Conservation (phyloP, 768 basidiomycete species). For the Paxillus rubicundulus region DNA sequence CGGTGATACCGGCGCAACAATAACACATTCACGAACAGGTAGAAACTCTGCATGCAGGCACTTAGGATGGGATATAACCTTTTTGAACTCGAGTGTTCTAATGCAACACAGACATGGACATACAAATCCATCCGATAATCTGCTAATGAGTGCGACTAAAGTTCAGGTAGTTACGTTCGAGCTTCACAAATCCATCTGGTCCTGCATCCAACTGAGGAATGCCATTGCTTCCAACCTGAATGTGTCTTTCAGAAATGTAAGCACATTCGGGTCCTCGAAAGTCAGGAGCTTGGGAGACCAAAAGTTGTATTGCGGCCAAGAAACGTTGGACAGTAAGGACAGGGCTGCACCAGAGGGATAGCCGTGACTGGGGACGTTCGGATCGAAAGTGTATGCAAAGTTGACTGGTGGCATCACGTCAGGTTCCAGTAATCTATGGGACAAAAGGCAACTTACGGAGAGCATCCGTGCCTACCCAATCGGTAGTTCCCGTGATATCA, state of each 20-base stretch:
- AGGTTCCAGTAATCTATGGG: background rate
- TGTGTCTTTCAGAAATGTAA: constrained; percentile 10
- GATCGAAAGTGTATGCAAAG: constrained; percentile 16
- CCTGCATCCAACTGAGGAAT: constrained; percentile 7
- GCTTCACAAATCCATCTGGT: constrained; percentile 9
- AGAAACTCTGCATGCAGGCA: too few relatives aligned
- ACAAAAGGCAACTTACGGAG: constrained; percentile 7
- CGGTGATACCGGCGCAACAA: background rate
- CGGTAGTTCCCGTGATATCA: constrained; percentile 6
- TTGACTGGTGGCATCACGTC: constrained; percentile 7
- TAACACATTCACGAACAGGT: too few relatives aligned
- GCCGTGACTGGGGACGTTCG: background rate
- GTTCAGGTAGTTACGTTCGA: background rate
- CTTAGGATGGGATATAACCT: too few relatives aligned
- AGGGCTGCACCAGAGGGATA: constrained; percentile 10
- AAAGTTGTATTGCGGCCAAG: constrained; percentile 5
- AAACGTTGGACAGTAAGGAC: constrained; percentile 3
- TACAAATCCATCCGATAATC: too few relatives aligned
- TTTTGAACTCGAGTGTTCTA: too few relatives aligned
- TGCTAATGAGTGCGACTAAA: background rate
- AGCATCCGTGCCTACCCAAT: constrained; percentile 13
- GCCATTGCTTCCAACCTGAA: constrained; percentile 2
- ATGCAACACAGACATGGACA: too few relatives aligned
- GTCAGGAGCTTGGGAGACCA: constrained; percentile 4
- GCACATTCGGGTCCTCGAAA: constrained; percentile 8